Percentiles rank a stretch among this genome's conserved stretches.
These are phyloP conservation scores for Aspergillus sp. DNA, from an alignment of 2,329 filamentous ascomycete genomes.

Conservation along the genomic window DNA sequence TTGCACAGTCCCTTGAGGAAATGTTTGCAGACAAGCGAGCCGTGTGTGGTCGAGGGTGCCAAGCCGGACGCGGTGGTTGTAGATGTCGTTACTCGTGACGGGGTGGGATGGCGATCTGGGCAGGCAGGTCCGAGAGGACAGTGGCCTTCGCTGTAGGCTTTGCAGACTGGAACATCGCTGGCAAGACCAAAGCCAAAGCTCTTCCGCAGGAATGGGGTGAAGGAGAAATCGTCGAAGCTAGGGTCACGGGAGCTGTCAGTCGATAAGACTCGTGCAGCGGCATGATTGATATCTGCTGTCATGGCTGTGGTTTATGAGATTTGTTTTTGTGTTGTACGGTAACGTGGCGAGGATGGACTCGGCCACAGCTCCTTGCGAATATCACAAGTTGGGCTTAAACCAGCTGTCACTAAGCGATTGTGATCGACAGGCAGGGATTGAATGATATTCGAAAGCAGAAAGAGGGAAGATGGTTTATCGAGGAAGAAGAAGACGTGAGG, in stretches of 20 bases:
- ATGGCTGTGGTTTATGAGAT: constrained; percentile 12
- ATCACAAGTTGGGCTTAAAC: too few species aligned
- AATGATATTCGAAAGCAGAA: not conserved
- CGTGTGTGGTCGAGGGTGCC: constrained; percentile 36
- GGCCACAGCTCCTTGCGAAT: too few species aligned
- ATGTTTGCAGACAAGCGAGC: constrained; percentile 89
- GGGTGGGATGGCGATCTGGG: constrained; percentile 70
- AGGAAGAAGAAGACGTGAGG: not conserved
- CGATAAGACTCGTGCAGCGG: constrained; percentile 30
- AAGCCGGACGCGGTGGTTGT: constrained; percentile 39
- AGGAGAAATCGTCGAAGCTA: constrained; percentile 66
- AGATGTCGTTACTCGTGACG: constrained; percentile 39
- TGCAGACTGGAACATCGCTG: constrained; percentile 74
- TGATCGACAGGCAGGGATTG: not conserved
- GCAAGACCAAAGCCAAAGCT: constrained; percentile 82
- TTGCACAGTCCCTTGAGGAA: constrained; percentile 97
- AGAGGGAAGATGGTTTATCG: not conserved
- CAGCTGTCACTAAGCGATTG: too few species aligned
- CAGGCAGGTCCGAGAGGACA: constrained; percentile 82
- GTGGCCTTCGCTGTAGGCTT: constrained; percentile 77
- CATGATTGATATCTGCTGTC: constrained; percentile 28
- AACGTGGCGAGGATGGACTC: too few species aligned
- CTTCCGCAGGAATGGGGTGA: constrained; percentile 76
- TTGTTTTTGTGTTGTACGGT: too few species aligned
- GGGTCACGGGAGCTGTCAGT: constrained; percentile 31